A percentile compares a stretch with the other conserved stretches of the same genome.
These are phyloP conservation scores for Trichosporon coremiiforme DNA, from an alignment of 1,284 basidiomycete genomes.

Conservation along the genomic window DNA sequence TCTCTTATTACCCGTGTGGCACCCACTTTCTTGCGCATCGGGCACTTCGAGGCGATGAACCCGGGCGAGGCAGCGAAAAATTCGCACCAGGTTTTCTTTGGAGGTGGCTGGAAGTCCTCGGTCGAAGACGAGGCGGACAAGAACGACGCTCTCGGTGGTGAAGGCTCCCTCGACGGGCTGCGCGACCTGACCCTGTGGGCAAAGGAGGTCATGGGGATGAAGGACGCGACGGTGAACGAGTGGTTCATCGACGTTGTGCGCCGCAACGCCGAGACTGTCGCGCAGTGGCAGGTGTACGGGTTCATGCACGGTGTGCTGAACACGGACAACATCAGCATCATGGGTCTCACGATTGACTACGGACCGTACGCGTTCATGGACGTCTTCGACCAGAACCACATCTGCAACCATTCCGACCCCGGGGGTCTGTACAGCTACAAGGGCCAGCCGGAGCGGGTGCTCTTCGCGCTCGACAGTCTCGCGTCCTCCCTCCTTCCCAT, in stretches of 20 bases:
- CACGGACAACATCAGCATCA: slow-evolving; percentile 86
- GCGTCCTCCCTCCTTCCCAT: slow-evolving; percentile 74
- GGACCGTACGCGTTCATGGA: slow-evolving; percentile 96
- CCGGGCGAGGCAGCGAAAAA: slow-evolving; percentile 61
- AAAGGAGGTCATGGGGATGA: slow-evolving; percentile 57
- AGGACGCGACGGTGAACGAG: slow-evolving; percentile 66
- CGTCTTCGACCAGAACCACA: slow-evolving; percentile 76
- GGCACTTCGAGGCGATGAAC: slow-evolving; percentile 84
- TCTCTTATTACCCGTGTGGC: slow-evolving; percentile 82
- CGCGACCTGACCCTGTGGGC: slow-evolving; percentile 75
- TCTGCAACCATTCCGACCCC: slow-evolving; percentile 92
- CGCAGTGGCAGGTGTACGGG: slow-evolving; percentile 87
- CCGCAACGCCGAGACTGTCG: slow-evolving; percentile 87
- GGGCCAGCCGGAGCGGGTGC: slow-evolving; percentile 57
- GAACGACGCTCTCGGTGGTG: slow-evolving; percentile 53
- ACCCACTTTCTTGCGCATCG: slow-evolving; percentile 88
- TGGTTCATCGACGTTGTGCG: slow-evolving; percentile 75
- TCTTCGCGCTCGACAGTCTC: slow-evolving; percentile 76
- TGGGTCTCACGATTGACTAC: slow-evolving; percentile 92
- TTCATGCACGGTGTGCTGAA: slow-evolving; percentile 90
- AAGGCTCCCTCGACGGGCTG: slow-evolving; percentile 72
- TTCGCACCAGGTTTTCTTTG: slow-evolving; percentile 63
- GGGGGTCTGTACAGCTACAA: slow-evolving; percentile 81
- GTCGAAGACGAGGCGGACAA: slow-evolving; percentile 43
- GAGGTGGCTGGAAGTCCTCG: slow-evolving; percentile 59